Percentiles rank a stretch among this genome's conserved stretches.
Evolutionary conservation across 2,329 filamentous ascomycete species (phyloP).

Genomic region (Penicillium sp.): DNA sequence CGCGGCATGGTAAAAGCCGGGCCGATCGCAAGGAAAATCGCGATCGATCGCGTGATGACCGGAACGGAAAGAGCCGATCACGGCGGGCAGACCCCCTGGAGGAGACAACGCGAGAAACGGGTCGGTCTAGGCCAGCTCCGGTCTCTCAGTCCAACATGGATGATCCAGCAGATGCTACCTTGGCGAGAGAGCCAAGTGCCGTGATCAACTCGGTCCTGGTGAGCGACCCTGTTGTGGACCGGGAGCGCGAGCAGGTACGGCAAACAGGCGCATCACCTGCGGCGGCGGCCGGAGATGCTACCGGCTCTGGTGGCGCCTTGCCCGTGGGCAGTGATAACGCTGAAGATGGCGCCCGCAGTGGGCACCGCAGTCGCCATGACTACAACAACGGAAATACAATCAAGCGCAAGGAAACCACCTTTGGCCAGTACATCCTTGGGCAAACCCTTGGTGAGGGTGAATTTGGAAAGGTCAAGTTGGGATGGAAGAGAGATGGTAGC

Average conservation of each 20-base stretch:
- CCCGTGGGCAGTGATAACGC: slow-evolving; percentile 52
- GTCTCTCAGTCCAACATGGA: no score
- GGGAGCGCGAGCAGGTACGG: slow-evolving; percentile 68
- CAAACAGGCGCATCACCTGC: slow-evolving; percentile 57
- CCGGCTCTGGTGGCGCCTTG: slow-evolving; percentile 25
- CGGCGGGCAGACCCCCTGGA: slow-evolving; percentile 39
- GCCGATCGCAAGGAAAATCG: slow-evolving; percentile 37
- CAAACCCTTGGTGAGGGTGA: slow-evolving; percentile 97
- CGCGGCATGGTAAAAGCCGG: slow-evolving; percentile 41
- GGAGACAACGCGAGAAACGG: slow-evolving; percentile 42
- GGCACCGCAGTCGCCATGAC: slow-evolving; percentile 53
- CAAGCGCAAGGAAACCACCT: slow-evolving; percentile 80
- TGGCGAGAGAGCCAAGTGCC: slow-evolving; percentile 73
- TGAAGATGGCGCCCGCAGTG: slow-evolving; percentile 42
- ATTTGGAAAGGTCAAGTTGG: slow-evolving; percentile 97
- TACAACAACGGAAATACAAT: slow-evolving; percentile 53
- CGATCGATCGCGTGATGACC: slow-evolving; percentile 39
- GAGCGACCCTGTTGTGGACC: slow-evolving; percentile 70
- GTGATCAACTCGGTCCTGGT: slow-evolving; percentile 74
- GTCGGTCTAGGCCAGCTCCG: slow-evolving; percentile 26
- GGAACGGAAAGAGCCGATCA: slow-evolving; percentile 41
- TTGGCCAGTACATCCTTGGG: slow-evolving; percentile 92
- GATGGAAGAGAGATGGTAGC: slow-evolving; percentile 93
- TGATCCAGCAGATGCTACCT: slow-evolving; percentile 53
- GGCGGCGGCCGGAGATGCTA: slow-evolving; percentile 45